Percentiles rank a stretch among this genome's conserved stretches.
Conservation (phyloP, 2,329 filamentous ascomycete species). For the Pestalotiopsis sp. region DNA sequence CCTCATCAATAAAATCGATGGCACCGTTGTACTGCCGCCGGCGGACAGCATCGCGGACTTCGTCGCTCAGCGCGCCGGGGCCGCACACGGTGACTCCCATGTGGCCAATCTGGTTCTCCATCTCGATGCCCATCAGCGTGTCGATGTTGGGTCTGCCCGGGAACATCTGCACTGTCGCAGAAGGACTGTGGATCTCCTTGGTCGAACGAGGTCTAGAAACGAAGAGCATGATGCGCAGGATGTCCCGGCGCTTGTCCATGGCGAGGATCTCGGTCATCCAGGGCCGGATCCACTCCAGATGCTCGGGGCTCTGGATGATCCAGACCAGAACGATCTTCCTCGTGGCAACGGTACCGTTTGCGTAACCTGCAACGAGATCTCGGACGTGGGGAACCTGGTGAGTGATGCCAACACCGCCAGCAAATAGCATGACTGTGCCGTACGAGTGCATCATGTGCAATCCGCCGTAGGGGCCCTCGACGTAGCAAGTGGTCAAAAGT, state of each 20-base stretch:
- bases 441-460: slow-evolving; percentile 74
- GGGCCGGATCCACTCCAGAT: slow-evolving; percentile 80
- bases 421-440: slow-evolving; percentile 78
- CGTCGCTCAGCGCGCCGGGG: slow-evolving; percentile 73
- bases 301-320: slow-evolving; percentile 79
- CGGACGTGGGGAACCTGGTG: slow-evolving; percentile 78
- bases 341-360: slow-evolving; percentile 70
- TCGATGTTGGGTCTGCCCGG: slow-evolving; percentile 76
- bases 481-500: slow-evolving; percentile 65
- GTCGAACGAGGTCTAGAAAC: slow-evolving; percentile 74
- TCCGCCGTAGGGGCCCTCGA: slow-evolving; percentile 79
- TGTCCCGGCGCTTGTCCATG: slow-evolving; percentile 74
- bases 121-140: slow-evolving; percentile 72
- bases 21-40: slow-evolving; percentile 65
- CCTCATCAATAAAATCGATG: slow-evolving; percentile 80
- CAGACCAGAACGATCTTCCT: slow-evolving; percentile 76
- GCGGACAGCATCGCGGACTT: slow-evolving; percentile 70
- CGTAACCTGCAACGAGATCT: slow-evolving; percentile 70
- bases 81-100: slow-evolving; percentile 78
- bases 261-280: slow-evolving; percentile 83
- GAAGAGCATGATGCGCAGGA: slow-evolving; percentile 77
- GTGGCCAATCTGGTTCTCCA: slow-evolving; percentile 73
- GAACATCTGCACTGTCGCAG: slow-evolving; percentile 82
- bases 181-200: slow-evolving; percentile 80
- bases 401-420: slow-evolving; percentile 80